Base-by-base conservation (phyloP, 2,329 filamentous ascomycete species). In the Chaetomium olivaceum region DNA sequence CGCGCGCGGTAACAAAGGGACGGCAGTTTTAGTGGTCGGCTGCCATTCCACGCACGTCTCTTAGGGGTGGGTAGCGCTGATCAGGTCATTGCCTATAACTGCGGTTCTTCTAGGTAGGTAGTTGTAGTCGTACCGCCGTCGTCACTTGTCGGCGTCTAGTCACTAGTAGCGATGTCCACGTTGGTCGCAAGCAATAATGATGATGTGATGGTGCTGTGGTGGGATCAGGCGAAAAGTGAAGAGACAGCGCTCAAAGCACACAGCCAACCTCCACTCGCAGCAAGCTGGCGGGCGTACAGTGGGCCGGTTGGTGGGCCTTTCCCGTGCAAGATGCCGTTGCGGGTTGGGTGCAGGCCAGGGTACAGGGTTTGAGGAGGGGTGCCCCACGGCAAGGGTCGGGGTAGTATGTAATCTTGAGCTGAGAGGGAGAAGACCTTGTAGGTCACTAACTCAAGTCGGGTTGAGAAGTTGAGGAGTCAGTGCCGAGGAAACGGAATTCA, bases 31-130 rank as follows among this genome's bases (percentile, higher is more conserved):
- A 65, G 55, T 59, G 56, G 62, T 61, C 67, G 57, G 55, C 43
- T 60, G 64, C 67, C 67, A 69, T 67, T 72, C 71, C 68, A 70
- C 65, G 58, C 62, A 46, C 23, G 36, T 63, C 55, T 63, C 62
- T 58, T 61, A 3, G 27, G 33, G 51, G 51, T 21, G 29, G 61
- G 31, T 29, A 29, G 27, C 50, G 63, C 54, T 54, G n/a, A 51
- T 70, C 62, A 70, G 67, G 71, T 69, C 71, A 72, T 72, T 65
- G 61, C 63, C 65, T 39, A 27, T 25, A 25, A 43, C 21, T 27
- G 55, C 36, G 6, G 25, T 23, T 52, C 31, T 58, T 62, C 21
- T 12, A 33, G 31, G 31, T 33, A 29, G 3, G 27, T 6, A 3
- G 27, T 29, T 3, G 27, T 16, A 12, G 27, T 25, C 21, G 21